Evolutionary conservation across 2,329 filamentous ascomycete species (phyloP).

Genomic region (Verticillium isaacii): DNA sequence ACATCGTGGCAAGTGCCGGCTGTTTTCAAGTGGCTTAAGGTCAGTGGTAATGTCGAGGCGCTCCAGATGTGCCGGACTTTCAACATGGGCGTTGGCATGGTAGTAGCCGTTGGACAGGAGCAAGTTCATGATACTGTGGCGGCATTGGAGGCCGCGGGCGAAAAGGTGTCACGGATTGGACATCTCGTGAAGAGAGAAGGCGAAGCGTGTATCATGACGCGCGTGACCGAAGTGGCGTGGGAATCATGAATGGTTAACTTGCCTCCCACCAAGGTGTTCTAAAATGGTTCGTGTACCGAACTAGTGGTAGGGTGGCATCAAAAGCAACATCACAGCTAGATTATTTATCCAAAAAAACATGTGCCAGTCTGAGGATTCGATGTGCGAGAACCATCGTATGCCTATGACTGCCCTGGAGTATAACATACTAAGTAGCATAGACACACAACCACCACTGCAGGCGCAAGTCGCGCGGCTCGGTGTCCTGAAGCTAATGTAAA

Average conservation of each 20-base stretch:
- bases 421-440: no score
- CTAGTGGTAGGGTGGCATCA: background rate
- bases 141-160: slow-evolving; percentile 61
- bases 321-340: background rate
- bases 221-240: background rate
- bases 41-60: slow-evolving; percentile 62
- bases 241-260: background rate
- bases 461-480: no score
- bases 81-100: slow-evolving; percentile 95
- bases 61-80: slow-evolving; percentile 87
- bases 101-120: slow-evolving; percentile 68
- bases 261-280: background rate
- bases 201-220: slow-evolving; percentile 23
- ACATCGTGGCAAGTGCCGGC: slow-evolving; percentile 68
- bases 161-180: slow-evolving; percentile 75
- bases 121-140: slow-evolving; percentile 57
- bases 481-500: no score
- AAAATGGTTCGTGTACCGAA: background rate
- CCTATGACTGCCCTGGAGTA: no score
- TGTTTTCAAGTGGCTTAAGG: slow-evolving; percentile 85
- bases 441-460: no score
- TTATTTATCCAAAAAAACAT: background rate
- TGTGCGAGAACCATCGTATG: no score
- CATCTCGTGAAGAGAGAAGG: slow-evolving; percentile 55
- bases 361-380: no score